Evolutionary conservation across 129 eudicot genomes (phyloP), one percentile per base, ranked within the genome.

Genomic region (Oenanthe sinensis): DNA sequence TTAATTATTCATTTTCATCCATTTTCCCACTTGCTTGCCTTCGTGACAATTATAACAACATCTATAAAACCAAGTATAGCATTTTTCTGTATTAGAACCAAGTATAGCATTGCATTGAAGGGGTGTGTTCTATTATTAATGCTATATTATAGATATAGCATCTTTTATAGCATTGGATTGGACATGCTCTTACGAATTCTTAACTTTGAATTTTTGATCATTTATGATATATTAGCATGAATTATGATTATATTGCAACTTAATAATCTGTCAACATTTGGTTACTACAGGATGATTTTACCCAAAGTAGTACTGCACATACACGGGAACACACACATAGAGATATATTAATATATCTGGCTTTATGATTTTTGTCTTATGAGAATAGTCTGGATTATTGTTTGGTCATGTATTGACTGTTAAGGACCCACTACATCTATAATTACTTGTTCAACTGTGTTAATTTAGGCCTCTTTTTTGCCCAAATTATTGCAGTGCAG

Each of bases 401-500:
- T 54, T 15, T 54, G 62, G 26, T 54, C 26, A 54, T 54, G 62
- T 54, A 20, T 54, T 20, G 62, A 19, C 62, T 19, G 2, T 54
- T 8, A 42, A 70, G 75, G 39, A 22, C 15, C 75, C 16, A 39
- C 5, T 70, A 39, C 75, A 39, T 70, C 47, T 37, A 30, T 37
- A 20, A 3, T 71, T 42, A 43, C 30, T 70, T 12, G 4, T 28
- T 42, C 47, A 71, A 39, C 22, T 16, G 22, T 22, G 39, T 44
- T 71, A 4, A 58, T 60, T 40, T 43, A 19, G n/a, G 45, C 44
- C 50, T 72, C 42, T 28, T 58, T 68, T n/a, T 9, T 9, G 13
- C 58, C 81, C 44, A 20, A 73, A 82, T 75, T 77, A 50, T 48
- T 87, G 79, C 97, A 96, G 99, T 96, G 87, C 99, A 96, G 97